These are phyloP conservation scores for Malus sylvestris DNA, from an alignment of 306 rosid species.

Conservation along the genomic window DNA sequence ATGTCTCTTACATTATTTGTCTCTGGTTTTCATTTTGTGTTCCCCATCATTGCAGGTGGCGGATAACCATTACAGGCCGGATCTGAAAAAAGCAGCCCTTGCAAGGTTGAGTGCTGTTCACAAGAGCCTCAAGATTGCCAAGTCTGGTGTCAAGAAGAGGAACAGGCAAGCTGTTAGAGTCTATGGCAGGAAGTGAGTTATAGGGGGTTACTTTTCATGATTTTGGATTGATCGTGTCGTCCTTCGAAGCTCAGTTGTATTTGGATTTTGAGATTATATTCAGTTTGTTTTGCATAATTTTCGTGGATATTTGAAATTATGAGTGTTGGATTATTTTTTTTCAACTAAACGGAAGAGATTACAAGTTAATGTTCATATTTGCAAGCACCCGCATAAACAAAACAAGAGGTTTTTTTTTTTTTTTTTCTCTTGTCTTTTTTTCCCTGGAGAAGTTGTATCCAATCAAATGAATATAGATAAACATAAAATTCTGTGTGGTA, in stretches of 20 bases:
- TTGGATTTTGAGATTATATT: background rate
- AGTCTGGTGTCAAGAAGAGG: constrained; percentile 93
- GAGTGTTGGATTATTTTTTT: background rate
- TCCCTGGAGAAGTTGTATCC: background rate
- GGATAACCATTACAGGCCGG: constrained; percentile 71
- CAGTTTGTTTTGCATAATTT: background rate
- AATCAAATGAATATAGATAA: background rate
- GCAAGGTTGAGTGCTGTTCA: constrained; percentile 87
- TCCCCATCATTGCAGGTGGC: constrained; percentile 37
- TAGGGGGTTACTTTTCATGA: background rate
- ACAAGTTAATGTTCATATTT: background rate
- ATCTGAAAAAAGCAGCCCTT: constrained; percentile 76
- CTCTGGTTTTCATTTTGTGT: background rate
- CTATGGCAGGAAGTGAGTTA: constrained; percentile 27
- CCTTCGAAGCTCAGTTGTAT: background rate
- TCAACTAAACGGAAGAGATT: background rate
- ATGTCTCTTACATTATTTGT: background rate
- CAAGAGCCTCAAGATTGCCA: constrained; percentile 79
- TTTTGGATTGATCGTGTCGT: background rate
- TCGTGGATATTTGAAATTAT: background rate
- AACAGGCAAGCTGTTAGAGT: constrained; percentile 60
- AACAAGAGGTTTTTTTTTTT: background rate
- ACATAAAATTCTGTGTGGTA: background rate
- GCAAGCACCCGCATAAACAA: background rate
- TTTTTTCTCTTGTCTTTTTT: no score